Percentiles rank a stretch among this genome's conserved stretches.
phyloP scores from a whole-genome alignment of 805 yeast genomes.

The Starmerella sirachaensis region DNA sequence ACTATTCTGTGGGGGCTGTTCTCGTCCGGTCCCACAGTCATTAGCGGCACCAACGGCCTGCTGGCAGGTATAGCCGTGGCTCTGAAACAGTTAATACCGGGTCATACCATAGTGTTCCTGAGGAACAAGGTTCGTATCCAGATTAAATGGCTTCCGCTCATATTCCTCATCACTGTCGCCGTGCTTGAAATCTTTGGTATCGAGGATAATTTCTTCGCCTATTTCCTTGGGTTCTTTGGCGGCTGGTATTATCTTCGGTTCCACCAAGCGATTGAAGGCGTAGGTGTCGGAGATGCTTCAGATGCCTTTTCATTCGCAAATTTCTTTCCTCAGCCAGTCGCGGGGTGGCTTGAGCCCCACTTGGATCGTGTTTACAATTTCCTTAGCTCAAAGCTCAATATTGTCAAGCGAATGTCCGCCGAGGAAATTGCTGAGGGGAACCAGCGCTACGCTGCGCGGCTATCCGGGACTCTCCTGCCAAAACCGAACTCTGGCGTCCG shows the following conservation, averaged over 20 bases:
- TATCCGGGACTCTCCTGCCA: constrained; percentile 21
- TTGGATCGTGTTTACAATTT: constrained; percentile 36
- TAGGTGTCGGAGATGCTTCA: constrained; percentile 69
- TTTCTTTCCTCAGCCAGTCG: constrained; percentile 62
- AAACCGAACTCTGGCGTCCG: constrained; percentile 13
- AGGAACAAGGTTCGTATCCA: constrained; percentile 36
- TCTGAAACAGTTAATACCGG: constrained; percentile 53
- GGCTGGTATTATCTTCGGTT: constrained; percentile 74
- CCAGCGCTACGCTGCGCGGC: constrained; percentile 20
- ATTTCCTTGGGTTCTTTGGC: constrained; percentile 41
- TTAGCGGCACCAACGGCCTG: constrained; percentile 28
- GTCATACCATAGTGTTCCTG: constrained; percentile 42
- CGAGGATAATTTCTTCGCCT: constrained; percentile 21
- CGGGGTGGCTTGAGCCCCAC: constrained; percentile 41
- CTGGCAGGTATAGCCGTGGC: constrained; percentile 50
- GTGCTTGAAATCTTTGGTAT: constrained; percentile 24
- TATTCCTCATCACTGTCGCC: constrained; percentile 27
- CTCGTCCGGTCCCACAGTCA: constrained; percentile 1
- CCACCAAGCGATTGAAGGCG: constrained; percentile 43
- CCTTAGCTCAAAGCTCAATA: constrained; percentile 15
- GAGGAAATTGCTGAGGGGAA: constrained; percentile 22
- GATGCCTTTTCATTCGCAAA: constrained; percentile 75
- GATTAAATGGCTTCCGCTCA: constrained; percentile 33
- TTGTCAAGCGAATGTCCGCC: constrained; percentile 14
- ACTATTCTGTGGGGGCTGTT: constrained; percentile 11